Evolutionary conservation across 345 rosid species (phyloP), one percentile per base, ranked within the genome.

Genomic region (Raphanus sativus): DNA sequence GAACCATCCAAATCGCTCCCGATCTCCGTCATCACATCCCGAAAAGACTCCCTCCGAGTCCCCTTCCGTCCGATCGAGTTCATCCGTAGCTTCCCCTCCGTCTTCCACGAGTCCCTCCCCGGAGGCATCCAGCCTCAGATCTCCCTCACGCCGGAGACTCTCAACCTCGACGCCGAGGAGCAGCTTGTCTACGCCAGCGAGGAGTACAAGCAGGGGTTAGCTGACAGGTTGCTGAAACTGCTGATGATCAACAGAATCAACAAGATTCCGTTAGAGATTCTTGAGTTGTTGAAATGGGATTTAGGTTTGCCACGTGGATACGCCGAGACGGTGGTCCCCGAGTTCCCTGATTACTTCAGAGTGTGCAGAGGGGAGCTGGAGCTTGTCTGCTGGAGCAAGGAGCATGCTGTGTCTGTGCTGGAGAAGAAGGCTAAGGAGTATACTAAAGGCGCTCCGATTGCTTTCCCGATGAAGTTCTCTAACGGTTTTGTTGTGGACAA

Each of bases 1-100:
- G 99, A 95, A 80, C 99, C 99, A 3, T 74, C 98, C 4, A 92
- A 88, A 71, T 89, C 99, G n/a, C 85, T 95, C 21, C 97, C 98
- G 8, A 73, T 92, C 74, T 81, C 96, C 13, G 62, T 83, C 63
- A 89, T 95, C 79, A 58, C 90, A 42, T 75, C 83, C 8, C 76
- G 79, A 3, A 92, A 74, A 59, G 85, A 88, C 12, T 75, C 81
- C 67, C 96, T 95, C 42, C 65, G 78, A 42, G 83, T 92, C 65
- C 96, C 94, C 21, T 75, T 60, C 55, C 98, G 98, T 17, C 97
- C 99, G n/a, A 87, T 95, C 38, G 98, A 95, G 21, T 90, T 95
- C 84, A 78, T 90, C 77, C 87, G 99, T 10, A 85, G 71, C 69
- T 92, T 85, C 78, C 97, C 98, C 2, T 84, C 90, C 36, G 67